These are phyloP conservation scores for Pisolithus albus DNA, from an alignment of 768 basidiomycete species.

Conservation along the genomic window DNA sequence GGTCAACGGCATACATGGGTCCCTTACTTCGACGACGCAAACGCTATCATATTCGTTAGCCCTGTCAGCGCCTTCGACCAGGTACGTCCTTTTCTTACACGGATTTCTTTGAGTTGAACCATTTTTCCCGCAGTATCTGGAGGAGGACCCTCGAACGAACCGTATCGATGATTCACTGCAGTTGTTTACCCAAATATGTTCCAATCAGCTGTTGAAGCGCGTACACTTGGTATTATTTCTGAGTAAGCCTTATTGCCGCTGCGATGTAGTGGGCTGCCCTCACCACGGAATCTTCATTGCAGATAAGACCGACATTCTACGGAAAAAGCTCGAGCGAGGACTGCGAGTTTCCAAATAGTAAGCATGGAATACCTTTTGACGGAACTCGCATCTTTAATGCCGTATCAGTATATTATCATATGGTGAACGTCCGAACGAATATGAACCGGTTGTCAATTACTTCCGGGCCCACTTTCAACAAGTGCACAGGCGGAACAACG, in stretches of 20 bases:
- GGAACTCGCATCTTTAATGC: not conserved
- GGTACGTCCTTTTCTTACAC: conserved; percentile 27
- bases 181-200: conserved; percentile 79
- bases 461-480: conserved; percentile 86
- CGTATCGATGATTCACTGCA: conserved; percentile 86
- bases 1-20: conserved; percentile 75
- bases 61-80: conserved; percentile 78
- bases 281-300: not conserved
- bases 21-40: conserved; percentile 59
- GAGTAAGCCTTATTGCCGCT: conserved; percentile 32
- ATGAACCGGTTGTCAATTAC: conserved; percentile 75
- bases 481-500: conserved; percentile 69
- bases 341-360: conserved; percentile 76
- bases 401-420: conserved; percentile 66
- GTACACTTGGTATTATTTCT: conserved; percentile 55
- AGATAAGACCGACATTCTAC: conserved; percentile 79
- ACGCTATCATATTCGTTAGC: conserved; percentile 75
- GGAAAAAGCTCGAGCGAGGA: conserved; percentile 62
- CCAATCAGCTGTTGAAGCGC: conserved; percentile 70
- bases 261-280: not conserved
- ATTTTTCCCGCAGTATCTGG: conserved; percentile 53
- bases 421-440: conserved; percentile 74
- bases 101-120: conserved; percentile 1
- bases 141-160: conserved; percentile 81
- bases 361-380: conserved; percentile 17